Evolutionary conservation across 1,139 yeast genomes (phyloP), one percentile per base, ranked within the genome.

Genomic region (Maudiozyma humilis): DNA sequence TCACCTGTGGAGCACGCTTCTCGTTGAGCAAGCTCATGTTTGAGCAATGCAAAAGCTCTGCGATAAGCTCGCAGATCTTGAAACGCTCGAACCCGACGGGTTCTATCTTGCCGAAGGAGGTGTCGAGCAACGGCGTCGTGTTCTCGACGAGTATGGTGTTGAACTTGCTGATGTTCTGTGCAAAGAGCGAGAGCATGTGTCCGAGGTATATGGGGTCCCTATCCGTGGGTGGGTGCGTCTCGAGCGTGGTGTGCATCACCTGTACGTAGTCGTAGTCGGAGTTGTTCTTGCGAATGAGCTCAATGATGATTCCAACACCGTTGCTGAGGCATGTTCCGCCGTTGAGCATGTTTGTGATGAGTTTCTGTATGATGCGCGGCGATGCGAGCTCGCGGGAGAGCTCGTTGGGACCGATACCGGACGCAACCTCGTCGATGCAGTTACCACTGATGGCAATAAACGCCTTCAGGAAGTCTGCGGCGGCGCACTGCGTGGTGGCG

Each of bases 41-140:
- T 17, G 96, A 87, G 60, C 99, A 91, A 66, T 91, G 99, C 45
- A 91, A 71, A 44, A 91, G 72, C 62, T 91, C 99, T 0, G 98
- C 98, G 45, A 91, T 79, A 46, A 91, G 74, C 66, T 91, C 99
- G 66, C 98, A 91, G 41, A 91, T 83, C 60, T 91, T 87, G 67
- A 93, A 93, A 54, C 98, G 72, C 65, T 91, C 98, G 65, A 91
- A 89, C 0, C 98, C 98, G 35, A 91, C 70, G 0, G 98, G 98
- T 66, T 89, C 95, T 49, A 82, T 79, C 31, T 65, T 63, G 17
- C 88, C 88, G 59, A 81, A 79, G 12, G 88, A 82, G 4, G 96
- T 86, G 48, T 76, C 72, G 51, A 87, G 63, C 6, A 66, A 67
- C 32, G 67, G 61, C 7, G 64, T 45, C 20, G 60, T 55, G 1